Conservation (phyloP, 345 rosid genomes). For the Citropsis articulata region DNA sequence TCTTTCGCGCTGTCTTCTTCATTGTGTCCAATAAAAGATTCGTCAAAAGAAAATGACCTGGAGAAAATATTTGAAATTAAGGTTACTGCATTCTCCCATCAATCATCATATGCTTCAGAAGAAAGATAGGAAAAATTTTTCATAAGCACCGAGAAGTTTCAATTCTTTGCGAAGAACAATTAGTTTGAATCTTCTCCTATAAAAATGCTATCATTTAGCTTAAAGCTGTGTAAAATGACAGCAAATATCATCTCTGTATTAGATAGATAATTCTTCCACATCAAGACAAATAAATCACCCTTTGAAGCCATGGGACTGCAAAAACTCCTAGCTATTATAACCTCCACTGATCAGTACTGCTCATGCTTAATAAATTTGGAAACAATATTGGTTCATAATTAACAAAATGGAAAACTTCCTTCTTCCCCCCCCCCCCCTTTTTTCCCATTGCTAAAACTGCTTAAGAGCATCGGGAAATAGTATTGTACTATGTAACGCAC, state of each 20-base stretch:
- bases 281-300: neutral
- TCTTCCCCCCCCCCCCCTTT: too few species aligned
- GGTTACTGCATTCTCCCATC: neutral
- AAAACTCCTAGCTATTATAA: neutral
- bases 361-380: neutral
- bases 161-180: neutral
- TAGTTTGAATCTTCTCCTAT: neutral
- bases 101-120: neutral
- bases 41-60: slow-evolving; percentile 81
- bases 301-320: neutral
- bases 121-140: neutral
- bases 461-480: neutral
- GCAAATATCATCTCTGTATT: neutral
- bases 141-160: neutral
- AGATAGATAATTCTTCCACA: neutral
- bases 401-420: neutral
- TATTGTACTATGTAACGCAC: neutral
- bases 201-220: neutral
- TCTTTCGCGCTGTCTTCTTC: slow-evolving; percentile 61
- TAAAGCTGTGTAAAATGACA: neutral
- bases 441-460: neutral
- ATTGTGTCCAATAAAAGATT: slow-evolving; percentile 63
- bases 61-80: slow-evolving; percentile 6
- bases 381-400: neutral
- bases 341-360: neutral